Evolutionary conservation across 2,329 filamentous ascomycete genomes (phyloP).

Genomic region (Zasmidium angulare): DNA sequence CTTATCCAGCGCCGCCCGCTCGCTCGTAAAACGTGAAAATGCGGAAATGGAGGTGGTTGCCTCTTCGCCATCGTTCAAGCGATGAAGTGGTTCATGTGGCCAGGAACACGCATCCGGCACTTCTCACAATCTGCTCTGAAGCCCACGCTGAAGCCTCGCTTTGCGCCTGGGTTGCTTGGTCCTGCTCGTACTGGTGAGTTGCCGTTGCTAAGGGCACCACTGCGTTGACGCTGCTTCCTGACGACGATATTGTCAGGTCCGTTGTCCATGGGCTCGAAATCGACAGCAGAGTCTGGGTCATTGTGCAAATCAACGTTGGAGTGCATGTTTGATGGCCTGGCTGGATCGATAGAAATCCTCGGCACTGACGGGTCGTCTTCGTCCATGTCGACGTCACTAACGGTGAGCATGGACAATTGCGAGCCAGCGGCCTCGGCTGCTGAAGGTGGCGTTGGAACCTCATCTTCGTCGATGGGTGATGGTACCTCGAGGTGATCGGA

Average conservation of each 20-base stretch:
- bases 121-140: constrained; percentile 52
- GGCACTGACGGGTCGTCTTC: constrained; percentile 20
- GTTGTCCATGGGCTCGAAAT: constrained; percentile 23
- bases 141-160: constrained; percentile 47
- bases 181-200: constrained; percentile 24
- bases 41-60: not conserved
- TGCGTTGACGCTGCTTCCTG: constrained; percentile 36
- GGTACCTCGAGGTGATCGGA: constrained; percentile 34
- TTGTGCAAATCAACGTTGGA: constrained; percentile 6
- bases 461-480: constrained; percentile 37
- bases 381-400: constrained; percentile 39
- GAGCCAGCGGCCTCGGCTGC: constrained; percentile 36
- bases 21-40: constrained; percentile 6
- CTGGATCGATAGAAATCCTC: constrained; percentile 25
- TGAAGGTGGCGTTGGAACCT: constrained; percentile 35
- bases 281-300: constrained; percentile 18
- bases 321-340: constrained; percentile 14
- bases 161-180: constrained; percentile 14
- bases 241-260: constrained; percentile 28
- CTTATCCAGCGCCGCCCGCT: constrained; percentile 19
- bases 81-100: constrained; percentile 40
- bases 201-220: constrained; percentile 36
- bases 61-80: not conserved
- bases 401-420: constrained; percentile 36
- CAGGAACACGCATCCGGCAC: constrained; percentile 48